Conservation (phyloP, 352 stramenopile species). For the Pythium utonaiense region DNA sequence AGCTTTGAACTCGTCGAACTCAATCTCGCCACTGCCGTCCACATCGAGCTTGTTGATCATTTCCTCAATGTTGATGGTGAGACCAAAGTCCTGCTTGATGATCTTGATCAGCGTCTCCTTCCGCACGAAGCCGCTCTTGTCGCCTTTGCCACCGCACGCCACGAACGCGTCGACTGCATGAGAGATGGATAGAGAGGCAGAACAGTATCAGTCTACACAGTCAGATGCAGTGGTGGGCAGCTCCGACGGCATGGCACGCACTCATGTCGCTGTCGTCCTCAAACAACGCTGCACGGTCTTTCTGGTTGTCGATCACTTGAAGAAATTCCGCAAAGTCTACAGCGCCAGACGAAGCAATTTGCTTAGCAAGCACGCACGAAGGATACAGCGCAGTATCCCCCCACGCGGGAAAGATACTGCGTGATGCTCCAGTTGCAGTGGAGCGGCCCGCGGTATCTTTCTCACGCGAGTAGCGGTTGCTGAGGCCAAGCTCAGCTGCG, state of each 20-base stretch:
- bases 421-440: background rate
- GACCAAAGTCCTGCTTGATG: constrained; percentile 94
- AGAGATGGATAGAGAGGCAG: no score
- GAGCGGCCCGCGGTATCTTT: background rate
- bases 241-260: constrained; percentile 19
- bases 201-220: background rate
- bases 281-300: constrained; percentile 93
- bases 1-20: constrained; percentile 96
- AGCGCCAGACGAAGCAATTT: background rate
- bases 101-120: constrained; percentile 91
- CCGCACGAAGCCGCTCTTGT: constrained; percentile 92
- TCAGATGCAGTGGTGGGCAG: background rate
- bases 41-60: constrained; percentile 97
- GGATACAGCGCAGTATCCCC: background rate
- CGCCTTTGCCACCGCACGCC: constrained; percentile 91
- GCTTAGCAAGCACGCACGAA: background rate
- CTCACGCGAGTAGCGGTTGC: background rate
- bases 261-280: constrained; percentile 97
- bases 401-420: no score
- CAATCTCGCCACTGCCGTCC: constrained; percentile 93
- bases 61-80: constrained; percentile 97
- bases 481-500: background rate
- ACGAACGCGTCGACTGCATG: constrained; percentile 94
- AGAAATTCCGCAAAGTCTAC: constrained; percentile 97
- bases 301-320: constrained; percentile 98